Conservation (phyloP, 2,329 filamentous ascomycete genomes). For the Talaromyces islandicus region DNA sequence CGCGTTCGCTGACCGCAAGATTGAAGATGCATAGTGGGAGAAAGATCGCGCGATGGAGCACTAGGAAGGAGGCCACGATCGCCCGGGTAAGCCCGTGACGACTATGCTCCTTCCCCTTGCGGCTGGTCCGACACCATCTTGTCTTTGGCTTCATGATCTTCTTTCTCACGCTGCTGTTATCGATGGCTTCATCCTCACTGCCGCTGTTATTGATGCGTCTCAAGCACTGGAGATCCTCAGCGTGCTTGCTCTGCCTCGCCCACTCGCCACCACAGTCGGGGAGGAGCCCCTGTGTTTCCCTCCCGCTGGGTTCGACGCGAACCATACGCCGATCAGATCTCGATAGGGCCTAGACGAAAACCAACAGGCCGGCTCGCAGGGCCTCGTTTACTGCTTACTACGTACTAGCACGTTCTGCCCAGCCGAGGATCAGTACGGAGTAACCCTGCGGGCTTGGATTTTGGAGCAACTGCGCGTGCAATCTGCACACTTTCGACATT, state of each 20-base stretch:
- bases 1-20: not conserved
- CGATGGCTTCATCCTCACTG: not conserved
- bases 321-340: not conserved
- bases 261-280: not conserved
- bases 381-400: not conserved
- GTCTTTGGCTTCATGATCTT: not conserved
- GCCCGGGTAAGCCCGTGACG: not conserved
- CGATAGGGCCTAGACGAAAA: not conserved
- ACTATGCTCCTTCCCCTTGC: not conserved
- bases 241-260: not conserved
- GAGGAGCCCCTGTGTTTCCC: not conserved
- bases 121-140: not conserved
- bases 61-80: not conserved
- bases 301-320: not conserved
- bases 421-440: too few relatives aligned
- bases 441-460: too few relatives aligned
- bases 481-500: not conserved
- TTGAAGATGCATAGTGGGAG: not conserved
- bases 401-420: too few relatives aligned
- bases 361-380: not conserved
- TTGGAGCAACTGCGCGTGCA: not conserved
- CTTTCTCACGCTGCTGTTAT: not conserved
- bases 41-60: not conserved
- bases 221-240: not conserved
- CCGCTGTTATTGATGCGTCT: too few relatives aligned